Evolutionary conservation across 371 early-diverging fungal species (phyloP).

Genomic region (Mortierella sp.): DNA sequence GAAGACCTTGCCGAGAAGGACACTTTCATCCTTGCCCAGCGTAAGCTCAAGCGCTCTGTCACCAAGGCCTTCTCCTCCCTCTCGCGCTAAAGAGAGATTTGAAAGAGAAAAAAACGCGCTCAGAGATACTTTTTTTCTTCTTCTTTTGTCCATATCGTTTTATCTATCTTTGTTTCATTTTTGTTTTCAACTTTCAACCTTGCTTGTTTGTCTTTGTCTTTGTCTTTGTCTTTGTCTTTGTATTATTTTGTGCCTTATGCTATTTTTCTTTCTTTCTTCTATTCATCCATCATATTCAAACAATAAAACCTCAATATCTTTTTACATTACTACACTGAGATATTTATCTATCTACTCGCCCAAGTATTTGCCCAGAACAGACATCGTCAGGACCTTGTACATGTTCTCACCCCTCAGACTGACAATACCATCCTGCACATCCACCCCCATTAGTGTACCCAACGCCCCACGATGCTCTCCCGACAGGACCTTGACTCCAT

Average conservation of each 20-base stretch:
- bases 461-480: conserved; percentile 78
- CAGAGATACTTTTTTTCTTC: too few relatives aligned
- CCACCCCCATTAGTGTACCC: conserved; percentile 84
- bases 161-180: conserved; percentile 1
- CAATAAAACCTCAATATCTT: too few relatives aligned
- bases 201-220: too few relatives aligned
- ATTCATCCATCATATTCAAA: too few relatives aligned
- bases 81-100: conserved; percentile 27
- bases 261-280: too few relatives aligned
- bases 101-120: neutral
- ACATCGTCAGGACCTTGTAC: conserved; percentile 73
- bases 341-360: conserved; percentile 17
- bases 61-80: conserved; percentile 81
- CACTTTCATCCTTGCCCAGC: conserved; percentile 87
- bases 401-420: conserved; percentile 70
- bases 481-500: conserved; percentile 78
- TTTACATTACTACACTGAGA: too few relatives aligned
- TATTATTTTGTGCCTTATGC: too few relatives aligned
- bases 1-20: conserved; percentile 87
- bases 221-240: too few relatives aligned
- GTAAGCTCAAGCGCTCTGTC: conserved; percentile 91
- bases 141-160: conserved; percentile 2
- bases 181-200: neutral
- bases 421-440: conserved; percentile 87
- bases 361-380: conserved; percentile 69